These are phyloP conservation scores for Alternaria atra DNA, from an alignment of 2,329 filamentous ascomycete species.

Conservation along the genomic window DNA sequence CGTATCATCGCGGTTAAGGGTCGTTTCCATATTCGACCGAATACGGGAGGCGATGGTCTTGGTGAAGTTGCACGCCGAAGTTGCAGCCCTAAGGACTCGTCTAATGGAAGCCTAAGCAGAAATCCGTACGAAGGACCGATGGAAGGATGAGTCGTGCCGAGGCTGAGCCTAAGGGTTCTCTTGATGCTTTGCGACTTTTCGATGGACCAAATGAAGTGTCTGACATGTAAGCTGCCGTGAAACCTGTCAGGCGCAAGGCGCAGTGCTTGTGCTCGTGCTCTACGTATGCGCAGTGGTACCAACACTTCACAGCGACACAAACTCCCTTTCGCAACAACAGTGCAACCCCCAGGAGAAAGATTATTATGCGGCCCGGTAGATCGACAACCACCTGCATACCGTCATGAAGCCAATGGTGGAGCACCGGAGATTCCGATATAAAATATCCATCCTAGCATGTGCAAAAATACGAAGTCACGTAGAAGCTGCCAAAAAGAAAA, in stretches of 20 bases:
- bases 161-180: neutral
- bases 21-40: neutral
- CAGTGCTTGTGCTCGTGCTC: neutral
- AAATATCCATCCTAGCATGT: neutral
- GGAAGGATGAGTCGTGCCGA: neutral
- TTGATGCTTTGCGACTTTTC: neutral
- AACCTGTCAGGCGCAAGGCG: neutral
- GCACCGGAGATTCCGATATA: neutral
- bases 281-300: neutral
- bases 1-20: neutral
- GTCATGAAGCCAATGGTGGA: neutral
- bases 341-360: neutral
- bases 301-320: neutral
- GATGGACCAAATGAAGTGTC: too few species aligned
- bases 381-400: slow-evolving; percentile 4
- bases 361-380: neutral
- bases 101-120: neutral
- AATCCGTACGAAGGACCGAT: neutral
- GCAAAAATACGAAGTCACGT: neutral
- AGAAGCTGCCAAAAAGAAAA: neutral
- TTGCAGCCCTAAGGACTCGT: neutral
- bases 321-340: neutral
- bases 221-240: neutral
- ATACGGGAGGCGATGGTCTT: slow-evolving; percentile 1
- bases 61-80: neutral